Percentiles rank a stretch among this genome's conserved stretches.
These are phyloP conservation scores for Salix dunnii DNA, from an alignment of 345 rosid genomes.

Conservation along the genomic window DNA sequence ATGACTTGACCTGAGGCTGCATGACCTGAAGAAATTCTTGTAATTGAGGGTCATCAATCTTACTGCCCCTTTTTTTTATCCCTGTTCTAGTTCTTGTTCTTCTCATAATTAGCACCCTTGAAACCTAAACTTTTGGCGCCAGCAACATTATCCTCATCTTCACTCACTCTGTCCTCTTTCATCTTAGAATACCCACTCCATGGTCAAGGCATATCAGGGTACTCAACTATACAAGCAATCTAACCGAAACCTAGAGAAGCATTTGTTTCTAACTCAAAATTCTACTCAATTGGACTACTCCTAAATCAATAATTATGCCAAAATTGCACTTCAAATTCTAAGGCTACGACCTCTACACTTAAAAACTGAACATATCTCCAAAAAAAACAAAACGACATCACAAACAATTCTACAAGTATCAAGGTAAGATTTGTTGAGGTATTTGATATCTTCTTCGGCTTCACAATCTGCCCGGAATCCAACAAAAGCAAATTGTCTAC, in stretches of 20 bases:
- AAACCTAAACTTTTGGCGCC: constrained; percentile 13
- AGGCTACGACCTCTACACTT: background rate
- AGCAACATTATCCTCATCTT: constrained; percentile 14
- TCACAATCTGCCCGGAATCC: constrained; percentile 75
- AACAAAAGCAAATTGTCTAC: constrained; percentile 75
- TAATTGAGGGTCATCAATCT: constrained; percentile 44
- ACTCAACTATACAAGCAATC: constrained; percentile 74
- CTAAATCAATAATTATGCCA: background rate
- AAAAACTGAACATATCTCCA: background rate
- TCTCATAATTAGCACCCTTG: constrained; percentile 28
- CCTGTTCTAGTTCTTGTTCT: constrained; percentile 18
- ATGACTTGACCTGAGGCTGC: constrained; percentile 68
- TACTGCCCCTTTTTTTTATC: constrained; percentile 18
- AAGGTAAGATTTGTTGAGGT: constrained; percentile 65
- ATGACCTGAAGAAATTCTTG: constrained; percentile 78
- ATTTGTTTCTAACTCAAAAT: background rate
- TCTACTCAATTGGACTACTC: background rate
- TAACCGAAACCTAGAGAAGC: constrained; percentile 15
- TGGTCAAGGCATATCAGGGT: constrained; percentile 68
- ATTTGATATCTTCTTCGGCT: constrained; percentile 75
- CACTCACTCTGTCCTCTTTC: constrained; percentile 36
- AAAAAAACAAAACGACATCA: constrained; percentile 57
- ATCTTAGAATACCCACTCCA: constrained; percentile 76
- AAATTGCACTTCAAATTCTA: background rate
- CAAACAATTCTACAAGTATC: constrained; percentile 70